Evolutionary conservation across 352 stramenopile species (phyloP), one percentile per base, ranked within the genome.

Genomic region (Pythium periplocum): DNA sequence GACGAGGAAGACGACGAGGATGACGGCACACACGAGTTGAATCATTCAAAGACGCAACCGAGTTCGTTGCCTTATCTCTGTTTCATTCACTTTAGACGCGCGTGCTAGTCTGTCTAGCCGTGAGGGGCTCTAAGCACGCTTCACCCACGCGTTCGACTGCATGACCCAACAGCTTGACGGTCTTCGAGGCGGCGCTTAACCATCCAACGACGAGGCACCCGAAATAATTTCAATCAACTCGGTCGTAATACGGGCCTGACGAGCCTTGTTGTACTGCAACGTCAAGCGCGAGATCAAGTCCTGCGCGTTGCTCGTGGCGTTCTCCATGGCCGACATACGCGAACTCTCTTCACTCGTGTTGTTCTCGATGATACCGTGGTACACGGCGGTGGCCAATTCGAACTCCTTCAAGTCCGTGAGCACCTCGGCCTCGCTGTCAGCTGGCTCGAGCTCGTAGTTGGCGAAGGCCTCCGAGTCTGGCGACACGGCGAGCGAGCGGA

Each of bases 191-290:
- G 17, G 17, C 56, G 57, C 59, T 76, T 83, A 87, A 68, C 75
- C 86, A 71, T 99, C 93, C 65, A 99, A 83, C 45, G 95, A 97
- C 51, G 96, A 88, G 37, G 96, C 96, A 80, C 96, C 96, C 63
- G 96, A 99, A 61, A 98, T 98, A 86, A 98, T 98, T 85, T 98
- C 95, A 80, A 98, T 98, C 50, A 98, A 77, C 79, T 98, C 95
- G 49, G 93, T 98, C 48, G 95, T 98, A 81, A 98, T 98, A 65
- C 94, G 87, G 40, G 94, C 83, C 71, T 98, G 95, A 58, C 95
- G 85, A 45, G 95, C 94, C 77, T 92, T 92, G 77, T 94, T 94
- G 79, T 94, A 94, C 59, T 81, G 64, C 60, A 92, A 73, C 76
- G 96, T 96, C 82, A 78, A 70, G 66, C 74, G 88, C 62, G 96